A percentile compares a stretch with the other conserved stretches of the same genome.
phyloP scores from a whole-genome alignment of 176 grass and related monocot genomes.

The Bolboschoenus planiculmis region DNA sequence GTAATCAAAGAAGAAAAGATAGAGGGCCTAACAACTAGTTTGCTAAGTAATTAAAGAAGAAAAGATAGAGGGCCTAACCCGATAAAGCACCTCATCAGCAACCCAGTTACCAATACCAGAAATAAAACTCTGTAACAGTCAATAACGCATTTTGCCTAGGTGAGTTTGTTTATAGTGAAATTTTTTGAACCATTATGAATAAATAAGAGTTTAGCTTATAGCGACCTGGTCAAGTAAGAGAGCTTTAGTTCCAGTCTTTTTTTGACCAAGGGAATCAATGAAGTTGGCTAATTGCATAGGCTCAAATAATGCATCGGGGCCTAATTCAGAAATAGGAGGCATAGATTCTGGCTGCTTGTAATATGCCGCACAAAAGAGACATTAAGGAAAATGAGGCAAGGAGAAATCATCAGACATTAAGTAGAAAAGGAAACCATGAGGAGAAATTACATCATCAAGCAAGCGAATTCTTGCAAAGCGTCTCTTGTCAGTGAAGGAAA shows the following conservation, averaged over 20 bases:
- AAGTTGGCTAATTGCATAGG: conserved; percentile 54
- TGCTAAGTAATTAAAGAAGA: neutral
- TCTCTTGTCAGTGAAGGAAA: conserved; percentile 97
- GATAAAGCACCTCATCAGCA: conserved; percentile 94
- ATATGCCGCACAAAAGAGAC: conserved; percentile 13
- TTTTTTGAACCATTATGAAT: conserved; percentile 8
- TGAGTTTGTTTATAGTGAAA: neutral
- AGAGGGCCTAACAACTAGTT: neutral
- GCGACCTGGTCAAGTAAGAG: conserved; percentile 89
- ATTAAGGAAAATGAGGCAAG: neutral
- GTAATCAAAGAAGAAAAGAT: no score
- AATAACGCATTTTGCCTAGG: neutral
- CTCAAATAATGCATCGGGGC: conserved; percentile 81
- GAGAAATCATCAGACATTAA: neutral
- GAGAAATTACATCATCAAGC: conserved; percentile 57
- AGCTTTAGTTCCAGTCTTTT: conserved; percentile 82
- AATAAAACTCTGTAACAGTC: conserved; percentile 55
- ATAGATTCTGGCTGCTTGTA: conserved; percentile 65
- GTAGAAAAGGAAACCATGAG: neutral
- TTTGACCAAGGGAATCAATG: conserved; percentile 42
- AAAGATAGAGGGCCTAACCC: conserved; percentile 36
- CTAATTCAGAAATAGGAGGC: conserved; percentile 86
- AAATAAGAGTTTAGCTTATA: neutral
- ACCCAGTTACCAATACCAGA: conserved; percentile 97
- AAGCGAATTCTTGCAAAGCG: conserved; percentile 85